These are phyloP conservation scores for Digitaria exilis DNA, from an alignment of 202 grass and related monocot species.

Conservation along the genomic window DNA sequence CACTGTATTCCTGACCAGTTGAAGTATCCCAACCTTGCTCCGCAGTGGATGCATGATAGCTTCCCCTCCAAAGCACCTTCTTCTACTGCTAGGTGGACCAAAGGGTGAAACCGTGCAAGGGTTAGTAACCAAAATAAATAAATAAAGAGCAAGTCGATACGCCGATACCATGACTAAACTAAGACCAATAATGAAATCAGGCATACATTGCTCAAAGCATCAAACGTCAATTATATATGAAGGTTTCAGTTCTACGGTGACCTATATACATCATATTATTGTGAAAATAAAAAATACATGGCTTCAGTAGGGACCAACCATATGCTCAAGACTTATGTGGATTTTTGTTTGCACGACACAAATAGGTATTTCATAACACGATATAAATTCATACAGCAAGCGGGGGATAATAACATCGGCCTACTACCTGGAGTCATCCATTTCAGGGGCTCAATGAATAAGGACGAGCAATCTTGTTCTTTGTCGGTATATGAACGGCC, in stretches of 20 bases:
- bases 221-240: not conserved
- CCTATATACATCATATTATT: not conserved
- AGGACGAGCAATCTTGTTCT: conserved; percentile 77
- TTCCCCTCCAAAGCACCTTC: conserved; percentile 93
- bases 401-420: not conserved
- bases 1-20: conserved; percentile 95
- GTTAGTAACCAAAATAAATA: not conserved
- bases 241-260: not conserved
- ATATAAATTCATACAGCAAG: not conserved
- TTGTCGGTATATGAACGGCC: conserved; percentile 43
- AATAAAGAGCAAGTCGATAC: too few species aligned
- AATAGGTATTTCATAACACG: not conserved
- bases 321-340: not conserved
- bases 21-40: conserved; percentile 84
- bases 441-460: conserved; percentile 90
- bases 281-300: not conserved
- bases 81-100: conserved; percentile 60
- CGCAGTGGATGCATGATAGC: conserved; percentile 81
- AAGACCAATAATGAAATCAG: not conserved
- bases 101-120: not conserved
- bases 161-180: not conserved
- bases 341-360: not conserved
- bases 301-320: not conserved
- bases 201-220: not conserved
- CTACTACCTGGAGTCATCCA: conserved; percentile 97